Conservation (phyloP, 1,284 basidiomycete species). For the Ustilago hordei region DNA sequence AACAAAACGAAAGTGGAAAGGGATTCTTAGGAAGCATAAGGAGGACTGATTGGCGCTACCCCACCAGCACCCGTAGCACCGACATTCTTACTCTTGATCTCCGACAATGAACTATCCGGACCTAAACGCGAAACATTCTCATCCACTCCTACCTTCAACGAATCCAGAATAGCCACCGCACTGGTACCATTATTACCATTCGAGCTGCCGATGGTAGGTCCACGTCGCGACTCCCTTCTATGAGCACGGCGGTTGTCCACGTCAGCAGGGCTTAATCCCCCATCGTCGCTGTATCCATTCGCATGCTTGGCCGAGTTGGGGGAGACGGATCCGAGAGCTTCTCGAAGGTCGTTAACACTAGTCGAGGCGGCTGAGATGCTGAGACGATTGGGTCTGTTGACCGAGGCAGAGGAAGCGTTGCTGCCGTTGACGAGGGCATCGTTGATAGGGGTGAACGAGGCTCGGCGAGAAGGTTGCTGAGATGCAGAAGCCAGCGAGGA, state of each 20-base stretch:
- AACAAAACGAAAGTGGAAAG: background rate
- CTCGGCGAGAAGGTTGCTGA: slow-evolving; percentile 35
- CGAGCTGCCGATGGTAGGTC: slow-evolving; percentile 1
- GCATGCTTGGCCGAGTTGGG: slow-evolving; percentile 16
- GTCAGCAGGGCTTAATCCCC: slow-evolving; percentile 13
- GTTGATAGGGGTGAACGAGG: slow-evolving; percentile 40
- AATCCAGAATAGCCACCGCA: slow-evolving; percentile 48
- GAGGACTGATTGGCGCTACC: slow-evolving; percentile 27
- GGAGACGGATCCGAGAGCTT: slow-evolving; percentile 39
- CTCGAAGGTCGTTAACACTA: slow-evolving; percentile 55
- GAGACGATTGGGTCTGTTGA: slow-evolving; percentile 22
- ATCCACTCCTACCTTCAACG: slow-evolving; percentile 45
- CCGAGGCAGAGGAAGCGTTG: slow-evolving; percentile 35
- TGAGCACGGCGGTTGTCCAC: slow-evolving; percentile 35
- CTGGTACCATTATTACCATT: slow-evolving; percentile 30
- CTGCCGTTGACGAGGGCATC: slow-evolving; percentile 37
- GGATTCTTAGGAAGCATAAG: slow-evolving; percentile 30
- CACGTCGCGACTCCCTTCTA: slow-evolving; percentile 44
- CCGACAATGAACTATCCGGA: slow-evolving; percentile 27
- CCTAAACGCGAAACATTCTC: slow-evolving; percentile 36
- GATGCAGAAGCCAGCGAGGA: slow-evolving; percentile 26
- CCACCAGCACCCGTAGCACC: background rate
- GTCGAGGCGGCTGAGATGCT: slow-evolving; percentile 33
- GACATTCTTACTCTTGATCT: slow-evolving; percentile 1
- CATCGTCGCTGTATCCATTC: slow-evolving; percentile 31